Evolutionary conservation across 805 yeast species (phyloP).

Genomic region (Hanseniaspora valbyensis): DNA sequence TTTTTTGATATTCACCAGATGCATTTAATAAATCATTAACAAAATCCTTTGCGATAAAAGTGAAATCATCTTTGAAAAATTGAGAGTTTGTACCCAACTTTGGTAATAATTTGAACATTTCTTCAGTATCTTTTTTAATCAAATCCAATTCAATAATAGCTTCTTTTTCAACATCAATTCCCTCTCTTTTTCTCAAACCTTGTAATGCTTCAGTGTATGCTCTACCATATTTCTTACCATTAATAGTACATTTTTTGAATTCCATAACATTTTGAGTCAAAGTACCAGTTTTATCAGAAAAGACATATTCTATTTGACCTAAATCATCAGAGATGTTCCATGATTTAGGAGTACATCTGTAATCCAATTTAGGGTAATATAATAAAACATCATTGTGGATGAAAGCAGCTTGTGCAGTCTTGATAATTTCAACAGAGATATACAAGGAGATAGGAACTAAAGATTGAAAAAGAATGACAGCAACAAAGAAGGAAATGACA

Average conservation of each 20-base stretch:
- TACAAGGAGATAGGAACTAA: conserved; percentile 75
- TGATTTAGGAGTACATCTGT: conserved; percentile 73
- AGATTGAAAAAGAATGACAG: conserved; percentile 64
- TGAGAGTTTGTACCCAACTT: conserved; percentile 31
- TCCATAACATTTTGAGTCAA: conserved; percentile 79
- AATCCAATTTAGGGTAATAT: conserved; percentile 59
- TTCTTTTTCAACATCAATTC: conserved; percentile 60
- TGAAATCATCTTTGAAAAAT: conserved; percentile 47
- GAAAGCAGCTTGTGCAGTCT: conserved; percentile 71
- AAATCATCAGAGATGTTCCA: conserved; percentile 81
- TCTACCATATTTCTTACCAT: conserved; percentile 60
- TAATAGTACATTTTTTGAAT: conserved; percentile 67
- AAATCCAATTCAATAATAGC: conserved; percentile 39
- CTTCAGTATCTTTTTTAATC: conserved; percentile 46
- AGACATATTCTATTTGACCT: conserved; percentile 76
- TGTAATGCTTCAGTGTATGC: conserved; percentile 79
- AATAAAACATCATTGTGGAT: conserved; percentile 63
- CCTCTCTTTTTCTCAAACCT: conserved; percentile 67
- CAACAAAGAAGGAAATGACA: conserved; percentile 60
- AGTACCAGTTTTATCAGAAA: conserved; percentile 79
- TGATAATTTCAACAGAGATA: conserved; percentile 71
- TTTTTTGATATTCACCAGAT: conserved; percentile 37
- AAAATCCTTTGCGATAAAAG: conserved; percentile 58
- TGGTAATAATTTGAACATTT: conserved; percentile 44
- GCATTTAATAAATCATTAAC: conserved; percentile 50